These are phyloP conservation scores for Schwanniomyces vanrijiae DNA, from an alignment of 805 yeast genomes.

Conservation along the genomic window DNA sequence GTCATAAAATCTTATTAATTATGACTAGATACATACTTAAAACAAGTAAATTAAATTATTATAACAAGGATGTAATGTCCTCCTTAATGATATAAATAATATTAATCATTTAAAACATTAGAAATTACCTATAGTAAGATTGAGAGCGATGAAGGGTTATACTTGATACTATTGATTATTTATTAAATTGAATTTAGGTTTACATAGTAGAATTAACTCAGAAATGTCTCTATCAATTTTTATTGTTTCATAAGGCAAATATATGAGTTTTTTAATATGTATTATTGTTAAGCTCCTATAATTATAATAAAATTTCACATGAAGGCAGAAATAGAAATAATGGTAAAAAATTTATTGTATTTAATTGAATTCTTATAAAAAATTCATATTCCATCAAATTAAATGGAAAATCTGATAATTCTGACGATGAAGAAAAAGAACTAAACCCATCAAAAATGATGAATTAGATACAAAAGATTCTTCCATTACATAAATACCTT, in stretches of 20 bases:
- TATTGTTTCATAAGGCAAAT: constrained; percentile 44
- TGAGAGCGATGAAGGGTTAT: constrained; percentile 21
- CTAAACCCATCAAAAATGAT: too few relatives aligned
- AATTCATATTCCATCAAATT: constrained; percentile 48
- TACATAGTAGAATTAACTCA: constrained; percentile 42
- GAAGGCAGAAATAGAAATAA: constrained; percentile 49
- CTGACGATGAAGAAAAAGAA: constrained; percentile 25
- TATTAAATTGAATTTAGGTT: constrained; percentile 39
- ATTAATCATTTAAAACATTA: too few relatives aligned
- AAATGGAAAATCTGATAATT: constrained; percentile 46
- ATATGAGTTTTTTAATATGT: constrained; percentile 60
- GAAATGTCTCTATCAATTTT: constrained; percentile 47
- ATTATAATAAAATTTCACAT: constrained; percentile 56
- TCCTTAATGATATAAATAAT: too few relatives aligned
- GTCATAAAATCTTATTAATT: constrained; percentile 14
- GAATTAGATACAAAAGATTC: too few relatives aligned
- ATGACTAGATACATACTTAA: constrained; percentile 2
- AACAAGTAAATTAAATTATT: neutral
- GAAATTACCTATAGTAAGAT: too few relatives aligned
- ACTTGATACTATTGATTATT: constrained; percentile 20
- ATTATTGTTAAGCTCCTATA: constrained; percentile 53
- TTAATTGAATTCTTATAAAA: constrained; percentile 30
- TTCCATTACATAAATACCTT: too few relatives aligned
- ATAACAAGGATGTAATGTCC: too few relatives aligned
- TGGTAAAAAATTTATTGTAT: constrained; percentile 30